A percentile compares a stretch with the other conserved stretches of the same genome.
phyloP scores from a whole-genome alignment of 768 basidiomycete genomes.

The Pleurotus cornucopiae region DNA sequence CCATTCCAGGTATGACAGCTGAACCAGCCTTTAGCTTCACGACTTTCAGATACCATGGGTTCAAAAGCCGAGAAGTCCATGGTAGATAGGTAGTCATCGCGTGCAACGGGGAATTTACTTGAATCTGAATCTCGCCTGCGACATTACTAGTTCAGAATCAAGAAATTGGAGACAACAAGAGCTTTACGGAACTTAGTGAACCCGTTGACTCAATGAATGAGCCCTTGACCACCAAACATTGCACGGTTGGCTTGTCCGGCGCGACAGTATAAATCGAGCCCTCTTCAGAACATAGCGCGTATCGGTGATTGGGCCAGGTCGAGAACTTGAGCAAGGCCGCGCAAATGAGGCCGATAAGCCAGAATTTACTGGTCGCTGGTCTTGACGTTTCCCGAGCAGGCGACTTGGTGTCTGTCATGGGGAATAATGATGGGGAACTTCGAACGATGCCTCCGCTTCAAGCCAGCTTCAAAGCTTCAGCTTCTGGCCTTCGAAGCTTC shows the following conservation, averaged over 20 bases:
- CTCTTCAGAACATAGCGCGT: slow-evolving; percentile 54
- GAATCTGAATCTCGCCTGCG: neutral
- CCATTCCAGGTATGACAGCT: slow-evolving; percentile 68
- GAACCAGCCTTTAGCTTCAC: slow-evolving; percentile 22
- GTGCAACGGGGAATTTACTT: neutral
- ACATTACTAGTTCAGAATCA: too few relatives aligned
- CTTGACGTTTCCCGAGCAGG: neutral
- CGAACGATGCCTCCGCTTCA: too few relatives aligned
- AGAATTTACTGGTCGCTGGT: neutral
- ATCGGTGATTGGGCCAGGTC: slow-evolving; percentile 20
- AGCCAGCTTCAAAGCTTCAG: too few relatives aligned
- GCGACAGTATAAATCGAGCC: slow-evolving; percentile 71
- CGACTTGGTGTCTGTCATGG: neutral
- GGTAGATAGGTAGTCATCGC: neutral
- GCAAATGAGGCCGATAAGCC: slow-evolving; percentile 11
- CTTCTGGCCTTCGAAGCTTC: too few relatives aligned
- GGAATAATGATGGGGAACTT: too few relatives aligned
- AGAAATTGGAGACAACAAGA: neutral
- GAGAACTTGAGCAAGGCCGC: slow-evolving; percentile 10
- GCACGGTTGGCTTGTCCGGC: slow-evolving; percentile 39
- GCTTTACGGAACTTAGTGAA: slow-evolving; percentile 34
- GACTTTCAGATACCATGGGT: slow-evolving; percentile 8
- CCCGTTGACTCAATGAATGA: slow-evolving; percentile 46
- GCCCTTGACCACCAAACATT: slow-evolving; percentile 57
- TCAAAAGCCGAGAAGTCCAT: slow-evolving; percentile 2